These are phyloP conservation scores for Hericium erinaceus DNA, from an alignment of 768 basidiomycete genomes.

Conservation along the genomic window DNA sequence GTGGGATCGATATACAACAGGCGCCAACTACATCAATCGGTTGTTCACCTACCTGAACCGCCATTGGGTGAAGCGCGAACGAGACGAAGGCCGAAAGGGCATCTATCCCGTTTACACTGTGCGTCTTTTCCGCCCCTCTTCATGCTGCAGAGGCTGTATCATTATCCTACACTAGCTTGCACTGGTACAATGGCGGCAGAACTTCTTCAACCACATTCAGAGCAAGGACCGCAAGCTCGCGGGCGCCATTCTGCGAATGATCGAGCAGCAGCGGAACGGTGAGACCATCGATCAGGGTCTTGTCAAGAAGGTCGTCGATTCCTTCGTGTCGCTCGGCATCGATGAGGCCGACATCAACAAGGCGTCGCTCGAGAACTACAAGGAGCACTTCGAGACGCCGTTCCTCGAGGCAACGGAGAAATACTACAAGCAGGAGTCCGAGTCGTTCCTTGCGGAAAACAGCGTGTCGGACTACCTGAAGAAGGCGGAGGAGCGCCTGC, in stretches of 20 bases:
- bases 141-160: background rate
- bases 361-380: conserved; percentile 88
- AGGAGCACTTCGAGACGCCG: conserved; percentile 79
- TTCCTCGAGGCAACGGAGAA: conserved; percentile 85
- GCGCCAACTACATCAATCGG: conserved; percentile 95
- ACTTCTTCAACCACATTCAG: conserved; percentile 87
- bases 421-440: conserved; percentile 89
- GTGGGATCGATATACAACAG: conserved; percentile 96
- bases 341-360: conserved; percentile 91
- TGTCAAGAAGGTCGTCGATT: conserved; percentile 91
- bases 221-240: conserved; percentile 75
- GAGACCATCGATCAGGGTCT: conserved; percentile 88
- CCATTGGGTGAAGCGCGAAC: conserved; percentile 97
- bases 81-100: conserved; percentile 91
- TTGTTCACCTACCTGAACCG: conserved; percentile 97
- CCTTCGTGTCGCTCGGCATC: conserved; percentile 88
- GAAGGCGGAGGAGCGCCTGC: conserved; percentile 86
- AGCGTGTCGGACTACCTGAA: conserved; percentile 91
- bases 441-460: conserved; percentile 81
- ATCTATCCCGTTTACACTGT: conserved; percentile 97
- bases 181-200: conserved; percentile 90
- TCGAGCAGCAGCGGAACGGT: conserved; percentile 91
- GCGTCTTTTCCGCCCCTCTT: conserved; percentile 21
- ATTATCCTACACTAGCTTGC: conserved; percentile 50
- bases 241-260: conserved; percentile 76